A percentile compares a stretch with the other conserved stretches of the same genome.
Evolutionary conservation across 2,329 filamentous ascomycete genomes (phyloP).

Genomic region (Ceratocystis harringtonii): DNA sequence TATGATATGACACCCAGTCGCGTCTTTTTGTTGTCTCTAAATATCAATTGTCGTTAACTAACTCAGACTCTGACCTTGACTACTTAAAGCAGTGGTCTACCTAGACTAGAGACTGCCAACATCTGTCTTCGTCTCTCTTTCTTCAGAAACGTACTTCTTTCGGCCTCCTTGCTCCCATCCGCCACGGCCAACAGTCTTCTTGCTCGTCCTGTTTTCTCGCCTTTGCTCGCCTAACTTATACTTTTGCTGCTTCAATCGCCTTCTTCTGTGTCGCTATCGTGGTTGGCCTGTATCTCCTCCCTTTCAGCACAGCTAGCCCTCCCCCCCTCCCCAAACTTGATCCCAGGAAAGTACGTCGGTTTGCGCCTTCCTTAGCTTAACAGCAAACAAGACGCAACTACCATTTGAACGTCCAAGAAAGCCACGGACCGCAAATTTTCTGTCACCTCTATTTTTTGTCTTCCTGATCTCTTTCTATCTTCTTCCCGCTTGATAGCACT

Average conservation of each 20-base stretch:
- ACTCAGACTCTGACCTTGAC: background rate
- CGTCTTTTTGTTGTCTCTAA: background rate
- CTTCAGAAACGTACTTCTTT: background rate
- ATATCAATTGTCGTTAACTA: background rate
- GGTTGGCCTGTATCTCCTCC: background rate
- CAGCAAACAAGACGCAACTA: background rate
- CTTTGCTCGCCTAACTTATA: background rate
- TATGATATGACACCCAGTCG: background rate
- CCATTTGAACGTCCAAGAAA: background rate
- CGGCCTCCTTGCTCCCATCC: background rate
- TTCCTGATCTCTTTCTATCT: background rate
- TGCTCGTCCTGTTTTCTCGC: background rate
- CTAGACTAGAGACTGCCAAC: background rate
- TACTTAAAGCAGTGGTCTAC: background rate
- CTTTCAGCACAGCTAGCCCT: background rate
- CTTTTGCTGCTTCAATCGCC: background rate
- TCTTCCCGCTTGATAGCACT: background rate
- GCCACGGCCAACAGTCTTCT: background rate
- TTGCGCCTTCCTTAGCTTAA: background rate
- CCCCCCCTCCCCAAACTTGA: background rate
- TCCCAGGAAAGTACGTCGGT: background rate
- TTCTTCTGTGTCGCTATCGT: background rate
- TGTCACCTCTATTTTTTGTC: background rate
- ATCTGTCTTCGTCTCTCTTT: background rate
- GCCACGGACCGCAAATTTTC: background rate